Evolutionary conservation across 2,329 filamentous ascomycete genomes (phyloP).

Genomic region (Ascomycota sp.): DNA sequence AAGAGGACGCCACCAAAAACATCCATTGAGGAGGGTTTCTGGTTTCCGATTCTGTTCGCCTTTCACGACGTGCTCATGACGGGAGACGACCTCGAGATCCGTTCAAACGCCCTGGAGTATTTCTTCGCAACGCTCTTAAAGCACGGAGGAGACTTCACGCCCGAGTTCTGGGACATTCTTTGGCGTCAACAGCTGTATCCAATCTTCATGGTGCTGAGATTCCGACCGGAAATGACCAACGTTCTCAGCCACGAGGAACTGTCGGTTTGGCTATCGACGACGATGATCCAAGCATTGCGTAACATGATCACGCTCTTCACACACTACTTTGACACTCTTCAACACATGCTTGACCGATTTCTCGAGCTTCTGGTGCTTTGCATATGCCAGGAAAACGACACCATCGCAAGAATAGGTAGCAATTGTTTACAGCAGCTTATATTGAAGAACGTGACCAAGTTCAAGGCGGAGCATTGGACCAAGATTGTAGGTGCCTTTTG

Average conservation of each 20-base stretch:
- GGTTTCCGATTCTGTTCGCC: conserved; percentile 94
- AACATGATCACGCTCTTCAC: conserved; percentile 99
- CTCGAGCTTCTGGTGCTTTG: conserved; percentile 83
- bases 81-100: conserved; percentile 90
- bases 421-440: conserved; percentile 96
- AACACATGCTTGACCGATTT: conserved; percentile 98
- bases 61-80: conserved; percentile 99
- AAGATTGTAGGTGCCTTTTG: conserved; percentile 94
- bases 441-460: conserved; percentile 87
- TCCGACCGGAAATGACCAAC: conserved; percentile 89
- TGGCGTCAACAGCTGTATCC: conserved; percentile 95
- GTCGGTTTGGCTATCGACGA: conserved; percentile 96
- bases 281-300: conserved; percentile 93
- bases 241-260: conserved; percentile 90
- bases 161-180: conserved; percentile 94
- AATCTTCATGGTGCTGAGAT: conserved; percentile 95
- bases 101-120: conserved; percentile 78
- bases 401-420: conserved; percentile 90
- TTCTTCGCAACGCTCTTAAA: conserved; percentile 85
- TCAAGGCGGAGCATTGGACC: conserved; percentile 69
- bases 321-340: conserved; percentile 87
- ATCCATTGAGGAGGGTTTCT: conserved; percentile 89
- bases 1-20: conserved; percentile 49
- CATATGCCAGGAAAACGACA: conserved; percentile 98
- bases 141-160: conserved; percentile 78